Evolutionary conservation across 495 filamentous ascomycete species (phyloP), one percentile per base, ranked within the genome.

Genomic region (Tricharina praecox): DNA sequence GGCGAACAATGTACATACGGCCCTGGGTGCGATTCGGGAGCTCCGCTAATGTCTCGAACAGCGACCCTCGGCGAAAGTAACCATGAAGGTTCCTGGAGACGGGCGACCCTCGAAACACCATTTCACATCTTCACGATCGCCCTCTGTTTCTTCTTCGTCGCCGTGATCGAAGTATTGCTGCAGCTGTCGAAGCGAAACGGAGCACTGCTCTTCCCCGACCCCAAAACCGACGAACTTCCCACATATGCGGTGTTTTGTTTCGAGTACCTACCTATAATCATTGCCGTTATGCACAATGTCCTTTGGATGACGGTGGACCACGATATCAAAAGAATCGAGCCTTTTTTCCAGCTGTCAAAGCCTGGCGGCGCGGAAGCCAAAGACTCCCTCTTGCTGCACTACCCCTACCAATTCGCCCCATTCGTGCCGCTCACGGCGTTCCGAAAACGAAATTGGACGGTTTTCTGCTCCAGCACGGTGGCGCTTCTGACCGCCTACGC

Each of bases 241-340:
- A 13, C 7, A 32, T 32, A 32, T 13, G 13, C 28, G 28, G 7
- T 32, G 28, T 32, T 32, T 26, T 48, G 34, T 21, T 52, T 52
- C 37, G 40, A 48, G 20, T 66, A 68, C 49, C 38, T 63, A 4
- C 65, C 68, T 0, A 68, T 62, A 0, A 53, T 69, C 5, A 39
- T 70, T 15, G 56, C 66, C 0, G 66, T 70, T 5, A 13, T 62
- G 0, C 68, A 64, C 47, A 63, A 66, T 43, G 51, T 72, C 11
- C 7, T 66, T 0, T 70, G 67, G 68, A 61, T 50, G 19, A 68
- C 65, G 64, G 57, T 70, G 3, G 67, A 69, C 47, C 55, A 69
- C 1, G 65, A 70, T 45, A 51, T 58, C 2, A 66, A 67, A 51
- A 56, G 67, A 1, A 50, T 71, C 10, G 67, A 72, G 36, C 67